These are phyloP conservation scores for Ogataea polymorpha DNA, from an alignment of 805 yeast species.

Conservation along the genomic window DNA sequence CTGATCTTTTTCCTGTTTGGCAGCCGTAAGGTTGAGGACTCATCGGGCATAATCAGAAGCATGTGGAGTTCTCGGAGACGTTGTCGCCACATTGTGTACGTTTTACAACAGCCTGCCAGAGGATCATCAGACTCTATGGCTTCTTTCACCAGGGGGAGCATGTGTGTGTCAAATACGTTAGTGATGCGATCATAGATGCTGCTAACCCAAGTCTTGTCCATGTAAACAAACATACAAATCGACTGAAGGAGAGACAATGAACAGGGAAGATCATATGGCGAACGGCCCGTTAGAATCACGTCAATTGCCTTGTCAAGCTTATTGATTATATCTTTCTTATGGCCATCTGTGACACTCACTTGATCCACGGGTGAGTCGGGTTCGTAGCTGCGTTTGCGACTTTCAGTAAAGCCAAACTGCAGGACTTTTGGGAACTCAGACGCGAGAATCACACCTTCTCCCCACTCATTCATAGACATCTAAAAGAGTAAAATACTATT, in stretches of 20 bases:
- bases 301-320: constrained; percentile 10
- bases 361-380: not conserved
- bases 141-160: constrained; percentile 7
- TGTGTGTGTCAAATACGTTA: constrained; percentile 9
- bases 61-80: constrained; percentile 8
- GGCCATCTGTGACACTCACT: not conserved
- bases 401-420: not conserved
- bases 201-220: constrained; percentile 8
- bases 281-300: constrained; percentile 11
- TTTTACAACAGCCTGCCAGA: constrained; percentile 1
- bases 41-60: constrained; percentile 16
- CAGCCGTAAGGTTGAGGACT: constrained; percentile 13
- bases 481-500: not conserved
- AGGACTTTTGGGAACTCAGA: constrained; percentile 3
- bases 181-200: constrained; percentile 9
- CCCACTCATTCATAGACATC: constrained; percentile 1
- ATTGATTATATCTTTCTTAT: not conserved
- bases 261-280: constrained; percentile 6
- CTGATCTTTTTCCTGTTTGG: not conserved
- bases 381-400: constrained; percentile 3
- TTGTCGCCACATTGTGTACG: constrained; percentile 15
- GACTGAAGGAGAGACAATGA: constrained; percentile 13
- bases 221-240: constrained; percentile 7
- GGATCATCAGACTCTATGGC: constrained; percentile 1
- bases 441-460: constrained; percentile 1